Percentiles rank a stretch among this genome's conserved stretches.
These are phyloP conservation scores for Neofusicoccum kwambonambiense DNA, from an alignment of 2,329 filamentous ascomycete genomes.

Conservation along the genomic window DNA sequence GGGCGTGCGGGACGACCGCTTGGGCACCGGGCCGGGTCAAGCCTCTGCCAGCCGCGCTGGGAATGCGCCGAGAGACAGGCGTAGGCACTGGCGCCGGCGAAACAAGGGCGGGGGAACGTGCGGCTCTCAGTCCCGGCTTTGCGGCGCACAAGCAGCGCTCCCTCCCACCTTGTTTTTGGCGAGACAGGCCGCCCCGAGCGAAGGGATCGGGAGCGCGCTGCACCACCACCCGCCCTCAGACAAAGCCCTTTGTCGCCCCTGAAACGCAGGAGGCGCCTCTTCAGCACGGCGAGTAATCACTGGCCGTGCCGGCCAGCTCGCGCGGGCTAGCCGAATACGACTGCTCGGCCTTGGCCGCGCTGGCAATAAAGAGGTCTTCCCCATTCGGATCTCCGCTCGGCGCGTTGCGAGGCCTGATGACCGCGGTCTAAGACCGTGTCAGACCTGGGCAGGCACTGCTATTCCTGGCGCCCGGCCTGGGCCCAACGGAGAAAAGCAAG, in stretches of 20 bases:
- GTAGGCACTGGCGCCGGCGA: background rate
- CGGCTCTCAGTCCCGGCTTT: constrained; percentile 3
- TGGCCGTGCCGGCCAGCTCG: background rate
- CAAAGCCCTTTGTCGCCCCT: constrained; percentile 10
- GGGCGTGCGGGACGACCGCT: constrained; percentile 7
- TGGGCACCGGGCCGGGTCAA: constrained; percentile 8
- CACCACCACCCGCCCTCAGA: constrained; percentile 12
- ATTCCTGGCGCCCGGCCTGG: constrained; percentile 9
- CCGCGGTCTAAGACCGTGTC: constrained; percentile 18
- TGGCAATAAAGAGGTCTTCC: constrained; percentile 17
- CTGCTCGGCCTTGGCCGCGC: constrained; percentile 7
- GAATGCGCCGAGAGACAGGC: constrained; percentile 13
- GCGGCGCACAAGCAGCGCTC: background rate
- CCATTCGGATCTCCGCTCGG: constrained; percentile 19
- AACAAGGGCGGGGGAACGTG: constrained; percentile 15
- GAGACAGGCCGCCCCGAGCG: background rate
- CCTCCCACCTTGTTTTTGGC: background rate
- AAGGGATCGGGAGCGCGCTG: constrained; percentile 7
- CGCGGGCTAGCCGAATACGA: constrained; percentile 15
- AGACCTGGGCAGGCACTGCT: constrained; percentile 7
- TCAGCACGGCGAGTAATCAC: background rate
- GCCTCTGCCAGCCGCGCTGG: constrained; percentile 1
- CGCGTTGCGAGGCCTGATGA: constrained; percentile 16
- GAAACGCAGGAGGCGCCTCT: background rate
- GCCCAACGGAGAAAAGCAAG: constrained; percentile 13